Percentiles rank a stretch among this genome's conserved stretches.
phyloP scores from a whole-genome alignment of 23 red algal genomes.

The Gracilariopsis chorda region DNA sequence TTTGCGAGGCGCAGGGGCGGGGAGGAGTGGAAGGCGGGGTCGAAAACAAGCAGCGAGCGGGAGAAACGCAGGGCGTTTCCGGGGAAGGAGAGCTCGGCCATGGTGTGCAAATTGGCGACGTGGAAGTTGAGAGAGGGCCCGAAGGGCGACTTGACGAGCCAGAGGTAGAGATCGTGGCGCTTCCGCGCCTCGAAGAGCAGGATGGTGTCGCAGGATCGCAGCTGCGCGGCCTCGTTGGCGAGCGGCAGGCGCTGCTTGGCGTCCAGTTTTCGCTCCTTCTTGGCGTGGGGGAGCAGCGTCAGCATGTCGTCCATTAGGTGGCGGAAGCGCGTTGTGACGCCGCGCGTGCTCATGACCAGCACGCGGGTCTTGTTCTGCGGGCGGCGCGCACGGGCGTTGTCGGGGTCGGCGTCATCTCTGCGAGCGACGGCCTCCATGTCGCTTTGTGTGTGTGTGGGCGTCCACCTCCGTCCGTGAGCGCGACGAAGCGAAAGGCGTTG shows the following conservation, averaged over 20 bases:
- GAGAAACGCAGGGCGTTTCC: constrained; percentile 87
- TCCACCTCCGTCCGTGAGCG: too few relatives aligned
- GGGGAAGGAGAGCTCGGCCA: constrained; percentile 87
- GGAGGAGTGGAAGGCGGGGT: constrained; percentile 64
- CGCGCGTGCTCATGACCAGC: constrained; percentile 87
- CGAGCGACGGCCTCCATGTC: too few relatives aligned
- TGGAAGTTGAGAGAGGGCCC: constrained; percentile 89
- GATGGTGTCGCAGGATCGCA: constrained; percentile 74
- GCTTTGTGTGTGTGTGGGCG: too few relatives aligned
- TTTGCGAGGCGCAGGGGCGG: constrained; percentile 62
- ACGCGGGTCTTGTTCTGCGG: constrained; percentile 45
- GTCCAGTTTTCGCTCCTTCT: constrained; percentile 96
- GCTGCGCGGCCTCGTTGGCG: constrained; percentile 87
- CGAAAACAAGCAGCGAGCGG: constrained; percentile 87
- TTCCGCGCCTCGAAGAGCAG: constrained; percentile 89
- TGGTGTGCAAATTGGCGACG: constrained; percentile 94
- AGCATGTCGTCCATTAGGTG: constrained; percentile 95
- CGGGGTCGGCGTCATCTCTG: too few relatives aligned
- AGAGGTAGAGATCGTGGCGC: constrained; percentile 93
- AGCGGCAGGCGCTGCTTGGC: constrained; percentile 89
- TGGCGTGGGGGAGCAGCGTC: constrained; percentile 80
- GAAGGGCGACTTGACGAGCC: constrained; percentile 77
- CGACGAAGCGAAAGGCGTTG: neutral
- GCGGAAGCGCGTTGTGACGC: constrained; percentile 75
- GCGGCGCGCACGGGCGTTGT: neutral